Evolutionary conservation across 2,329 filamentous ascomycete genomes (phyloP).

Genomic region (Alternaria metachromatica): DNA sequence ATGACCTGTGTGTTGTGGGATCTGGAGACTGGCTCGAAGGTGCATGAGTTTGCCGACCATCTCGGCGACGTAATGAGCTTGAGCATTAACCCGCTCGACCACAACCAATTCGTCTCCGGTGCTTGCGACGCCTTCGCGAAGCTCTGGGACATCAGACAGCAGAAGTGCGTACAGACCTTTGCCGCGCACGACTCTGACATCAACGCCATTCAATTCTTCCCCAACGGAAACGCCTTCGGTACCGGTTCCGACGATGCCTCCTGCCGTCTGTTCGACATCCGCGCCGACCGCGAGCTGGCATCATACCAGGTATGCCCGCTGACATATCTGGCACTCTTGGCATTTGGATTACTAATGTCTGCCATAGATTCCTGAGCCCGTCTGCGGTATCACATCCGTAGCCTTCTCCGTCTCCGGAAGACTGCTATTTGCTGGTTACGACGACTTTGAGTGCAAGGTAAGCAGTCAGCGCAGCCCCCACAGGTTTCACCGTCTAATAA

Average conservation of each 20-base stretch:
- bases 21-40: conserved; percentile 95
- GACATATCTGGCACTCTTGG: background rate
- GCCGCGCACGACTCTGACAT: conserved; percentile 98
- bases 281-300: conserved; percentile 82
- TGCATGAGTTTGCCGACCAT: conserved; percentile 97
- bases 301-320: conserved; percentile 58
- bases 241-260: conserved; percentile 98
- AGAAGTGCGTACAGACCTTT: conserved; percentile 98
- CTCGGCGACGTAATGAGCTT: conserved; percentile 99
- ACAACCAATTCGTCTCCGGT: conserved; percentile 99
- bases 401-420: conserved; percentile 96
- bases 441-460: conserved; percentile 99
- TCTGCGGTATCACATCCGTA: conserved; percentile 97
- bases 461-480: conserved; percentile 37
- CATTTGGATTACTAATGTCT: conserved; percentile 33
- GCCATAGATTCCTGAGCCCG: conserved; percentile 88
- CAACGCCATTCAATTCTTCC: conserved; percentile 99
- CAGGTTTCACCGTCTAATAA: conserved; percentile 48
- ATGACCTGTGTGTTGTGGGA: conserved; percentile 99
- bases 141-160: conserved; percentile 97
- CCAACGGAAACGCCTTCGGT: conserved; percentile 96
- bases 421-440: conserved; percentile 94
- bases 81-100: conserved; percentile 98
- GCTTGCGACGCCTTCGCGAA: conserved; percentile 99
- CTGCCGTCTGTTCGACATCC: conserved; percentile 96